Evolutionary conservation across 805 yeast species (phyloP), one percentile per base, ranked within the genome.

Genomic region (Tetrapisispora iriomotensis): DNA sequence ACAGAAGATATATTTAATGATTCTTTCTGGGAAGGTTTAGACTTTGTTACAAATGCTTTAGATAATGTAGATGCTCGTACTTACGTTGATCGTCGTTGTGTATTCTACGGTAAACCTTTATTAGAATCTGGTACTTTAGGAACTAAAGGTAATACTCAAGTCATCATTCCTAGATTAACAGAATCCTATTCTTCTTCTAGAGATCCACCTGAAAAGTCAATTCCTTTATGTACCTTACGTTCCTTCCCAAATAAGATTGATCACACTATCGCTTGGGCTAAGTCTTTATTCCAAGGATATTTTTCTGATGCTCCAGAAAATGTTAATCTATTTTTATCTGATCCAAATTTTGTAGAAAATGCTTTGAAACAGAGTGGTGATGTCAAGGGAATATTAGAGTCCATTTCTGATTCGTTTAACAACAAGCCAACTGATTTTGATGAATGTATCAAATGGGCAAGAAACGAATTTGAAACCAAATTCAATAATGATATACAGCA

Each of bases 251-350:
- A 87, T 64, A 90, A 90, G 65, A 92, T 92, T 53, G 99, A 92
- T 60, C 99, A 92, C 59, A 92, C 99, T 1, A 92, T 92, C 65
- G 97, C 98, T 6, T 92, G 99, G 99, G 95, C 97, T 13, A 94
- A 94, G 66, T 79, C 87, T 15, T 70, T 86, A 57, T 92, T 92
- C 72, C 92, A 83, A 69, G 95, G 92, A 17, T 86, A 77, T 56
- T 92, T 92, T 62, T 70, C 77, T 27, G 96, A 90, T 44, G 72
- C 86, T n/a, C 88, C 95, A 15, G 95, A 85, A 62, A 86, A 86
- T 53, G 97, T 88, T 40, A 92, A 92, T 61, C 64, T 85, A 57
- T 92, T 87, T 64, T 67, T 92, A 58, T 70, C 88, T 25, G 96
- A 92, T 64, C 92, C 96, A 45, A 81, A 87, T 65, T 92, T 80